phyloP scores from a whole-genome alignment of 2,329 filamentous ascomycete species.

The Pyrenophora tritici-repentis region DNA sequence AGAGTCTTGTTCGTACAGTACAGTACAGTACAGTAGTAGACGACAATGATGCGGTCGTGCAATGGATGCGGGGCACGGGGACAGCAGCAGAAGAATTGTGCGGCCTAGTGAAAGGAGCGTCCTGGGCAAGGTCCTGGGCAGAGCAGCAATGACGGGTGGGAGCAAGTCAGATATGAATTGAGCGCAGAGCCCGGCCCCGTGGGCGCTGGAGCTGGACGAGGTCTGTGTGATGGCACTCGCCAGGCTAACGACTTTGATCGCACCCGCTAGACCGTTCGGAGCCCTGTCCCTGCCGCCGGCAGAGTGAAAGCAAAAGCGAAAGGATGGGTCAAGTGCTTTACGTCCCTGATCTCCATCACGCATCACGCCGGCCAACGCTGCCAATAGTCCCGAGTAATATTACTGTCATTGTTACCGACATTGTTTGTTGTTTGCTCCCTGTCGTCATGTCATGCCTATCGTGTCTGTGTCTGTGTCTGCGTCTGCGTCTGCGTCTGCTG shows the following conservation, averaged over 20 bases:
- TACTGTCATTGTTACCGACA: too few relatives aligned
- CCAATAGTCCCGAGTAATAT: too few relatives aligned
- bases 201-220: constrained; percentile 18
- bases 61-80: not conserved
- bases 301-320: constrained; percentile 2
- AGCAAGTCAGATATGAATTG: constrained; percentile 15
- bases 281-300: constrained; percentile 11
- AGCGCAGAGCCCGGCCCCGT: constrained; percentile 13
- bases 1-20: not conserved
- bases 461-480: too few relatives aligned
- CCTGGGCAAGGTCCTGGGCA: constrained; percentile 6
- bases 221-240: constrained; percentile 27
- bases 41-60: too few relatives aligned
- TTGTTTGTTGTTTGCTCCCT: too few relatives aligned
- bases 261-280: constrained; percentile 18
- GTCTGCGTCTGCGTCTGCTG: not conserved
- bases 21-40: too few relatives aligned
- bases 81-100: constrained; percentile 11
- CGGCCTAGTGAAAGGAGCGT: constrained; percentile 8
- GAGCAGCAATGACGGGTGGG: constrained; percentile 5
- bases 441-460: too few relatives aligned
- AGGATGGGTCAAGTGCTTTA: not conserved
- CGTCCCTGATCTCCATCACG: constrained; percentile 6
- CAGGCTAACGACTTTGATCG: constrained; percentile 13
- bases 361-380: too few relatives aligned